phyloP scores from a whole-genome alignment of 2,329 filamentous ascomycete genomes.

The Venturia oleaginea region DNA sequence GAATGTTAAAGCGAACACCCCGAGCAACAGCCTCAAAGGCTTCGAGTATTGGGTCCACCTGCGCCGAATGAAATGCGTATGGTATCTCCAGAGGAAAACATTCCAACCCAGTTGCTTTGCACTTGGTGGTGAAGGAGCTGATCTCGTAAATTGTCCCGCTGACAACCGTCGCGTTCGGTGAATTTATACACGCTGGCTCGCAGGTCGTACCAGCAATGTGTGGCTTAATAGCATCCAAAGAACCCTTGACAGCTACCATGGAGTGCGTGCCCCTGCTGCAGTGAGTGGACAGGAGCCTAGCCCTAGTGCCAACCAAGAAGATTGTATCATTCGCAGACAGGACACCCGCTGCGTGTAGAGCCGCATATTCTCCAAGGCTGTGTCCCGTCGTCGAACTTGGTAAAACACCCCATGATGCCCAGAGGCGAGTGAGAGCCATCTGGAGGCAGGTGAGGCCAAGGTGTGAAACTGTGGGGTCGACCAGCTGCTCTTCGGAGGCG shows the following conservation, averaged over 20 bases:
- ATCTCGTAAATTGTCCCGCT: constrained; percentile 53
- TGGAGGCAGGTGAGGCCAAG: constrained; percentile 32
- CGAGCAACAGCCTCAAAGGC: constrained; percentile 48
- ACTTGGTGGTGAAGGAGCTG: constrained; percentile 39
- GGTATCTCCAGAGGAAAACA: constrained; percentile 53
- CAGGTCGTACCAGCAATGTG: constrained; percentile 48
- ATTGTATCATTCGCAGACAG: constrained; percentile 26
- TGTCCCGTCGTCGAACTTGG: constrained; percentile 23
- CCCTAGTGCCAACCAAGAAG: constrained; percentile 28
- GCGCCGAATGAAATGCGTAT: constrained; percentile 58
- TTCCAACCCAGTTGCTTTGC: constrained; percentile 47
- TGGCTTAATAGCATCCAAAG: constrained; percentile 39
- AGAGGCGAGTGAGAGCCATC: constrained; percentile 27
- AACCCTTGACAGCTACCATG: constrained; percentile 18
- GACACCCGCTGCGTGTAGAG: constrained; percentile 28
- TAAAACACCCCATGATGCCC: constrained; percentile 21
- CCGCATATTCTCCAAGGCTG: constrained; percentile 32
- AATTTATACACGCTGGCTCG: constrained; percentile 65
- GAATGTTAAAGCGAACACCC: constrained; percentile 47
- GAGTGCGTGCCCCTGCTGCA: constrained; percentile 20
- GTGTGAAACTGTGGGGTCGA: constrained; percentile 23
- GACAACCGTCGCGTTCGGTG: constrained; percentile 63
- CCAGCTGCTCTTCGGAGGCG: constrained; percentile 11
- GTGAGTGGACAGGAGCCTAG: constrained; percentile 22
- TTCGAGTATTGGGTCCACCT: constrained; percentile 54